phyloP scores from a whole-genome alignment of 305 asterid species.

The Withania somnifera region DNA sequence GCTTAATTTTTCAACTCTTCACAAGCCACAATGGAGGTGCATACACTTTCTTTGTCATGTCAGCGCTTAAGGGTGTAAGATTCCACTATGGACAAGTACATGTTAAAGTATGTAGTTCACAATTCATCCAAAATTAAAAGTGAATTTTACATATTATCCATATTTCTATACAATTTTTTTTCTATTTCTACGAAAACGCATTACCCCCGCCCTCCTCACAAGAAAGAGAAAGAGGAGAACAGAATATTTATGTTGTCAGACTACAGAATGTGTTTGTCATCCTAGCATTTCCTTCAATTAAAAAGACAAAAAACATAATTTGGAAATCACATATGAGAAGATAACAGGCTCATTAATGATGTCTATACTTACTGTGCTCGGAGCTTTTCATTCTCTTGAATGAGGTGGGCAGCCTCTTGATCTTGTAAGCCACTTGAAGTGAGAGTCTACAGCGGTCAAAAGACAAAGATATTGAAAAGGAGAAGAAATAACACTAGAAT shows the following conservation, averaged over 20 bases:
- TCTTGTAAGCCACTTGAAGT: conserved; percentile 15
- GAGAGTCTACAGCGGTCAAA: background rate
- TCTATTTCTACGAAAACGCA: background rate
- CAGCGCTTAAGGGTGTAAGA: background rate
- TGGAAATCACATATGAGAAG: background rate
- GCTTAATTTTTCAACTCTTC: background rate
- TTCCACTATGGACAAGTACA: background rate
- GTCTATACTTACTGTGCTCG: conserved; percentile 42
- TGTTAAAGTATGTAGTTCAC: background rate
- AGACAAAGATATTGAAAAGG: background rate
- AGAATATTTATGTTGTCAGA: background rate
- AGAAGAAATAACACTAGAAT: background rate
- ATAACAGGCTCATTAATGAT: background rate
- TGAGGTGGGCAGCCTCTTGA: conserved; percentile 28
- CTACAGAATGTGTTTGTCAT: background rate
- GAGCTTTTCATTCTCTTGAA: conserved; percentile 44
- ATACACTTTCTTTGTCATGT: background rate
- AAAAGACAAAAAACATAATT: background rate
- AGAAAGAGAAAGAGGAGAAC: background rate
- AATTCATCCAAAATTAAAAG: background rate
- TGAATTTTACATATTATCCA: background rate
- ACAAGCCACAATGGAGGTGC: background rate
- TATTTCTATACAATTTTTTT: background rate
- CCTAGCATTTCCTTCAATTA: background rate
- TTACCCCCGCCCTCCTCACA: background rate